Conservation (phyloP, 352 stramenopile genomes). For the Peronospora destructor region DNA sequence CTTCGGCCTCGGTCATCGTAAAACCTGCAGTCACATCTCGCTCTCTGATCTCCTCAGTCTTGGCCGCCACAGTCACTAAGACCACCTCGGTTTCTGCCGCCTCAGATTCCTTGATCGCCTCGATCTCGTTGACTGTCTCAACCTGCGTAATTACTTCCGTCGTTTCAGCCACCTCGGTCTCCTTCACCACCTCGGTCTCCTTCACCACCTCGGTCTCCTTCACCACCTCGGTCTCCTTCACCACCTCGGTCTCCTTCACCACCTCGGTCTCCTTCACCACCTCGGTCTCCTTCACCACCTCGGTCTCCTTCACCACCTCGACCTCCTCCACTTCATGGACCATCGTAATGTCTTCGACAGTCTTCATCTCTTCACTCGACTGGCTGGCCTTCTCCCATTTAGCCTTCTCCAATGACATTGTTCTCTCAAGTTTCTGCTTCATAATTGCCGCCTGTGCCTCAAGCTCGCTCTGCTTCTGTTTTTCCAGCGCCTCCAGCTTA, state of each 20-base stretch:
- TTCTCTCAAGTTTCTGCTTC: slow-evolving; percentile 19
- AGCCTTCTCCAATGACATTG: slow-evolving; percentile 16
- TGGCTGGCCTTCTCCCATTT: slow-evolving; percentile 6
- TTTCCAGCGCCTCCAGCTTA: slow-evolving; percentile 38
- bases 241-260: neutral
- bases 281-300: neutral
- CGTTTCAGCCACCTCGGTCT: neutral
- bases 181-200: neutral
- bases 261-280: neutral
- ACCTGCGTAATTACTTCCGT: too few species aligned
- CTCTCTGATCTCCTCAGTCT: neutral
- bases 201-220: neutral
- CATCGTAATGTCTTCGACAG: neutral
- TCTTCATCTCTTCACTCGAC: neutral
- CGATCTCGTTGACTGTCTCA: too few species aligned
- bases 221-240: neutral
- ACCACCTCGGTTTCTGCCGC: neutral
- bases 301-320: neutral
- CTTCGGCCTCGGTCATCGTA: neutral
- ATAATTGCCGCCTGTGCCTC: slow-evolving; percentile 24
- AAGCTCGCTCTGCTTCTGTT: slow-evolving; percentile 31
- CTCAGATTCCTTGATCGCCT: too few species aligned
- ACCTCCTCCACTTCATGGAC: slow-evolving; percentile 1
- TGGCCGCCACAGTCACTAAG: neutral
- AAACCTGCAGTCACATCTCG: neutral